These are phyloP conservation scores for Cytauxzoon felis DNA, from an alignment of 169 alveolate species.

Conservation along the genomic window DNA sequence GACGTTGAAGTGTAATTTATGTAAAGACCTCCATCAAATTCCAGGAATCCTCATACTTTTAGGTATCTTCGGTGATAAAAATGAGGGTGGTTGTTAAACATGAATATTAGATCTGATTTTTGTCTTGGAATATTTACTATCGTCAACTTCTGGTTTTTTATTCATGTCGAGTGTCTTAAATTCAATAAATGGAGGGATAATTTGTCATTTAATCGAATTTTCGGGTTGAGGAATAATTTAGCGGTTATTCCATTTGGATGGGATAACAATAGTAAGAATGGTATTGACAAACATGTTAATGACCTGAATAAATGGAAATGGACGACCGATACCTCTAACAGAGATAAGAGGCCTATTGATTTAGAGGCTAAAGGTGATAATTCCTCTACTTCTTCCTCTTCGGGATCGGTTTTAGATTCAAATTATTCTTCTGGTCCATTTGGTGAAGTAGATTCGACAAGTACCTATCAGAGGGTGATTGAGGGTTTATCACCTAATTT, in stretches of 20 bases:
- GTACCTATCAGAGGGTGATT: slow-evolving; percentile 26
- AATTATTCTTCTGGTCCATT: background rate
- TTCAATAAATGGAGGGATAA: too few relatives aligned
- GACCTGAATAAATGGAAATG: slow-evolving; percentile 13
- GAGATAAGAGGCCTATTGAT: background rate
- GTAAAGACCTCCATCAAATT: too few relatives aligned
- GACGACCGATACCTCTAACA: slow-evolving; percentile 28
- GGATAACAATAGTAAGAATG: slow-evolving; percentile 8
- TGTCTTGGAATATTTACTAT: too few relatives aligned
- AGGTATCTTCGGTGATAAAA: too few relatives aligned
- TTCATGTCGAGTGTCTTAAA: too few relatives aligned
- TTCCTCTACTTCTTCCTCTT: background rate
- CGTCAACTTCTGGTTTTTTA: too few relatives aligned
- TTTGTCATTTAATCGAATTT: too few relatives aligned
- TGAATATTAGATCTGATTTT: too few relatives aligned
- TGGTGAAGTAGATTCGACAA: background rate
- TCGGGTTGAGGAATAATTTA: too few relatives aligned
- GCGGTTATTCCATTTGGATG: slow-evolving; percentile 55
- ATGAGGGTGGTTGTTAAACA: too few relatives aligned
- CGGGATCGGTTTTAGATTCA: background rate
- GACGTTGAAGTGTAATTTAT: too few relatives aligned
- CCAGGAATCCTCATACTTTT: too few relatives aligned
- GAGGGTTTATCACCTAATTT: slow-evolving; percentile 48
- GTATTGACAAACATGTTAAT: background rate
- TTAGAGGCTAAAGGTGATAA: background rate